These are phyloP conservation scores for Trichoderma citrinoviride DNA, from an alignment of 2,329 filamentous ascomycete species.

Conservation along the genomic window DNA sequence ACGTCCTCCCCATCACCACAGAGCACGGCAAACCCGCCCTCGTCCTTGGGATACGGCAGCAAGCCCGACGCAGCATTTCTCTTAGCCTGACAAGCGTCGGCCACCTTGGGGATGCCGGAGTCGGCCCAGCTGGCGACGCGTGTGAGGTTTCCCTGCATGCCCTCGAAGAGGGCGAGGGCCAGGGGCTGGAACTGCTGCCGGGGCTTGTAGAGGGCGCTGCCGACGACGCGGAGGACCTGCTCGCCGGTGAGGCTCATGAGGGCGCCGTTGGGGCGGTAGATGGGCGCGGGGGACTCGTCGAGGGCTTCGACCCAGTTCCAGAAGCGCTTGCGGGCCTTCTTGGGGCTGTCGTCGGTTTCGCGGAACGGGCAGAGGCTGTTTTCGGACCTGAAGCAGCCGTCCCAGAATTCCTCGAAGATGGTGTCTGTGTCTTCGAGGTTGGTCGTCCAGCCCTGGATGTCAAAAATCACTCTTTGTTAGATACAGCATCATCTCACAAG, in stretches of 20 bases:
- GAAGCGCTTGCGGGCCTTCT: conserved; percentile 28
- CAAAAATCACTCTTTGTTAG: no score
- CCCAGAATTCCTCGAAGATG: conserved; percentile 35
- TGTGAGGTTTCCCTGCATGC: conserved; percentile 25
- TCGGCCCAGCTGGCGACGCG: neutral
- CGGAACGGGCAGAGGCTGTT: conserved; percentile 31
- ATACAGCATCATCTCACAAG: no score
- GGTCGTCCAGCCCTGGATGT: conserved; percentile 33
- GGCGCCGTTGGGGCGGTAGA: conserved; percentile 22
- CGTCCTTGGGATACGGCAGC: neutral
- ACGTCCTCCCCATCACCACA: conserved; percentile 36
- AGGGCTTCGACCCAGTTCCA: conserved; percentile 31
- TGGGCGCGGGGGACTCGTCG: conserved; percentile 29
- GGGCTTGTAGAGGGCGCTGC: conserved; percentile 33
- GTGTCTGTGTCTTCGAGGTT: conserved; percentile 40
- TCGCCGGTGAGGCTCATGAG: conserved; percentile 32
- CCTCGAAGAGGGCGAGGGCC: conserved; percentile 21
- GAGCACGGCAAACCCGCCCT: conserved; percentile 23
- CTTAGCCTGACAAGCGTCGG: conserved; percentile 23
- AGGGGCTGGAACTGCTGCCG: conserved; percentile 19
- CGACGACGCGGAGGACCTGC: conserved; percentile 33
- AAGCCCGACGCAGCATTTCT: conserved; percentile 23
- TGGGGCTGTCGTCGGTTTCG: conserved; percentile 27
- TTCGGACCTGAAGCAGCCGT: conserved; percentile 35
- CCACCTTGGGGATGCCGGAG: conserved; percentile 20